phyloP scores from a whole-genome alignment of 306 rosid species.

The Quercus engelmannii region DNA sequence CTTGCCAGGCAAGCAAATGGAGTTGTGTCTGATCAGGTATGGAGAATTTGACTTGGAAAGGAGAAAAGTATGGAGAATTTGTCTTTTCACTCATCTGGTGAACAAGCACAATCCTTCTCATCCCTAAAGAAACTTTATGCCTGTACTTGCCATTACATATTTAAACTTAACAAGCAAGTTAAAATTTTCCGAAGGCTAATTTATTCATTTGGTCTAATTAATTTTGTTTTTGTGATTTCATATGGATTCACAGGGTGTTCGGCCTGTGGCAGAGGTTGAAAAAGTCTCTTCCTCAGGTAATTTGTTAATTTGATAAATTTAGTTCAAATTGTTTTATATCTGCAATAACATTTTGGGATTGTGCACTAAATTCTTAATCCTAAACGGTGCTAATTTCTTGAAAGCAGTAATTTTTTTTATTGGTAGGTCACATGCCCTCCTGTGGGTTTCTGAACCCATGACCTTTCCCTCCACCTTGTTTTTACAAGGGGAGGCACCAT shows the following conservation, averaged over 20 bases:
- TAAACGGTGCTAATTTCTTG: neutral
- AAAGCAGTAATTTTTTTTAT: neutral
- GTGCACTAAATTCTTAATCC: neutral
- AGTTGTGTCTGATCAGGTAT: constrained; percentile 73
- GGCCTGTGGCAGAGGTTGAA: constrained; percentile 64
- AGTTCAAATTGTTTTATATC: neutral
- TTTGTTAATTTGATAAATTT: constrained; percentile 13
- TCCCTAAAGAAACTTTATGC: neutral
- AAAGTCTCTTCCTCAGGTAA: constrained; percentile 68
- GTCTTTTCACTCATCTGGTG: no score
- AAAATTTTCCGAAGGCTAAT: neutral
- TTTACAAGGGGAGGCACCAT: no score
- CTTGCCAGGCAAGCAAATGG: constrained; percentile 91
- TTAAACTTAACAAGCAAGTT: neutral
- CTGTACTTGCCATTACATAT: neutral
- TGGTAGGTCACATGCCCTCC: no score
- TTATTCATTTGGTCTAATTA: constrained; percentile 3
- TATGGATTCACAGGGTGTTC: constrained; percentile 55
- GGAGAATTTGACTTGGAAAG: constrained; percentile 15
- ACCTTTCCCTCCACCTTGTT: neutral
- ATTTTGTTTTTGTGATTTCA: constrained; percentile 12
- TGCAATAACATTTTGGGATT: neutral
- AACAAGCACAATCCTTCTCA: no score
- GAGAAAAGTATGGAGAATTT: no score
- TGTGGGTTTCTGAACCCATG: no score